Evolutionary conservation across 768 basidiomycete genomes (phyloP), one percentile per base, ranked within the genome.

Genomic region (Kondoa subrosea): DNA sequence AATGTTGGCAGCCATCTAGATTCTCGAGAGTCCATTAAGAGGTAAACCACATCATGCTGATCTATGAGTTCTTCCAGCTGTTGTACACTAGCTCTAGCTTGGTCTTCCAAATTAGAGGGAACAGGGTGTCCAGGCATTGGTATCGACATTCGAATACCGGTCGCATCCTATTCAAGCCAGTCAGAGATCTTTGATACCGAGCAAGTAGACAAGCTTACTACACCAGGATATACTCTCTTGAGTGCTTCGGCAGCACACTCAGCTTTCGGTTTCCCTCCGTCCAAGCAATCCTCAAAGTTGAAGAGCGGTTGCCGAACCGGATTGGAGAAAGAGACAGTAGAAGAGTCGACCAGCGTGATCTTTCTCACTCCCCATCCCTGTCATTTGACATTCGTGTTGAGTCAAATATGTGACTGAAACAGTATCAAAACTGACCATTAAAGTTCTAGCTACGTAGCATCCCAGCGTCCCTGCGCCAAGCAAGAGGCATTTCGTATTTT

Each of bases 61-160:
- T 87, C 85, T 67, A 97, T 81, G 17, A 97, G 82, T 29, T 80
- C 76, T 73, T 92, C 90, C 8, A 99, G 82, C 72, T 80, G 79
- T 33, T 78, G 78, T 0, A 96, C 84, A 71, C 90, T 86, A n/a
- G 80, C 80, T 74, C 83, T 81, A 0, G 83, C 80, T 72, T 85
- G 82, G 1, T 80, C 81, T 2, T 85, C 75, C 0, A 81, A 81
- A 0, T 79, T 77, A 0, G 75, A 66, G 2, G 89, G 84, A 67
- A 96, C 82, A 0, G 92, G 93, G 74, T 99, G 95, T 0, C 95
- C 95, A 0, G 95, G 95, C 92, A 99, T 97, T 4, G 93, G 93
- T 71, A 97, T 87, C 8, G 85, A 83, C 1, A 97, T 79, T 12
- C 82, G 81, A 71, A 88, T 79, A 0, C 91, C 92, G 0, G 81